Base-by-base conservation (phyloP, 1,139 yeast species). In the Yamadazyma dendronema region DNA sequence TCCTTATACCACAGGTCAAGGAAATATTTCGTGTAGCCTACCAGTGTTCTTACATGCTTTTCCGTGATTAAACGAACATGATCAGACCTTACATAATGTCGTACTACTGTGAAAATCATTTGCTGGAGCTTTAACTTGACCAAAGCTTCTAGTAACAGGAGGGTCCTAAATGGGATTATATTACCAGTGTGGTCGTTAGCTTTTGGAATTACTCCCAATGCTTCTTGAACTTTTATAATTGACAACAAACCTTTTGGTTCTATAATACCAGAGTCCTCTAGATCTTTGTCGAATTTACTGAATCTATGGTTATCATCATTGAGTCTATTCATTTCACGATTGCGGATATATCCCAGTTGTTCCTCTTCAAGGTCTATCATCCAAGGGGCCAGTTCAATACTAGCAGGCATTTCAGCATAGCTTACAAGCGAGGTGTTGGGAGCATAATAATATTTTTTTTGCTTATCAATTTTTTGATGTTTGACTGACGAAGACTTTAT, bases 341-440 rank as follows among this genome's bases (percentile, higher is more conserved):
- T 14, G 17, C 6, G 12, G 7, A 26, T 26, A 11, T 26, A 4
- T 4, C 16, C 27, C 39, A 32, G 62, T 43, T 74, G 79, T 5
- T 54, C 52, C 30, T 74, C 74, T 50, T 80, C 86, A 54, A 73
- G 57, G 10, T 54, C 53, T 2, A 74, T 52, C 55, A 73, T 78
- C 15, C 59, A 58, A 14, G 63, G 65, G 41, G 74, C 67, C 72
- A 79, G 70, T 51, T 81, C 87, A 43, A 61, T 59, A 1, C 81
- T 75, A 2, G 65, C 60, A 1, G 85, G 85, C 19, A 79, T 54
- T 3, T 75, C 75, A 17, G 55, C 54, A 52, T 68, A 65, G 7
- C 55, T 51, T 11, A 70, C 49, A 30, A 64, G 46, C 8, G 45
- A 42, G 17, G 43, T 41, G 35, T 36, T 29, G 13, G 30, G 30